A percentile compares a stretch with the other conserved stretches of the same genome.
Conservation (phyloP, 352 stramenopile genomes). For the Globisporangium carolinianum region DNA sequence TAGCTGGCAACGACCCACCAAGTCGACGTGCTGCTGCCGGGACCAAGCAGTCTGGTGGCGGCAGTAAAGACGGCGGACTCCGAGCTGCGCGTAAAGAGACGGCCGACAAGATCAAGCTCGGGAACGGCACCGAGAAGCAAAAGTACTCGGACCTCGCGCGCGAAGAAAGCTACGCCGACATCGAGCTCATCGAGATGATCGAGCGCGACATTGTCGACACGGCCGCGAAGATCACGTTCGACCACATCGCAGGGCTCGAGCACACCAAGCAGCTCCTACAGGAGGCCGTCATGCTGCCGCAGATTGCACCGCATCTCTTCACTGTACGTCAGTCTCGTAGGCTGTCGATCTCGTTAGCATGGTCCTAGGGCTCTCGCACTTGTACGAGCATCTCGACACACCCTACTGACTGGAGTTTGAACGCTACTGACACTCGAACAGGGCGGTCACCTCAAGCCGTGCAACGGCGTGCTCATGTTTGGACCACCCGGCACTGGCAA, state of each 20-base stretch:
- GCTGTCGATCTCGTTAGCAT: too few relatives aligned
- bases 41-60: conserved; percentile 19
- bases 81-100: conserved; percentile 37
- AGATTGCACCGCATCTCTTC: conserved; percentile 82
- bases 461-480: conserved; percentile 83
- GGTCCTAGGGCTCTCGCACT: background rate
- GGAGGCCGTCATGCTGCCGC: conserved; percentile 80
- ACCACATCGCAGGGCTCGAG: conserved; percentile 71
- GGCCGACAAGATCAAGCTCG: conserved; percentile 20
- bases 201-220: conserved; percentile 84
- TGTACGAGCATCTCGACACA: too few relatives aligned
- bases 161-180: conserved; percentile 63
- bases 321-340: conserved; percentile 24
- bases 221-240: conserved; percentile 60
- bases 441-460: conserved; percentile 73
- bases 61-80: conserved; percentile 28
- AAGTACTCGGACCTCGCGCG: conserved; percentile 78
- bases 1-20: conserved; percentile 15
- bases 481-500: conserved; percentile 87
- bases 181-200: conserved; percentile 83
- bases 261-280: conserved; percentile 79
- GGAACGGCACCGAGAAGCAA: conserved; percentile 25
- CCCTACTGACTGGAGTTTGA: too few relatives aligned
- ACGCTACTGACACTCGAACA: conserved; percentile 7
- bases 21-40: conserved; percentile 14